These are phyloP conservation scores for Mycena latifolia DNA, from an alignment of 768 basidiomycete species.

Conservation along the genomic window DNA sequence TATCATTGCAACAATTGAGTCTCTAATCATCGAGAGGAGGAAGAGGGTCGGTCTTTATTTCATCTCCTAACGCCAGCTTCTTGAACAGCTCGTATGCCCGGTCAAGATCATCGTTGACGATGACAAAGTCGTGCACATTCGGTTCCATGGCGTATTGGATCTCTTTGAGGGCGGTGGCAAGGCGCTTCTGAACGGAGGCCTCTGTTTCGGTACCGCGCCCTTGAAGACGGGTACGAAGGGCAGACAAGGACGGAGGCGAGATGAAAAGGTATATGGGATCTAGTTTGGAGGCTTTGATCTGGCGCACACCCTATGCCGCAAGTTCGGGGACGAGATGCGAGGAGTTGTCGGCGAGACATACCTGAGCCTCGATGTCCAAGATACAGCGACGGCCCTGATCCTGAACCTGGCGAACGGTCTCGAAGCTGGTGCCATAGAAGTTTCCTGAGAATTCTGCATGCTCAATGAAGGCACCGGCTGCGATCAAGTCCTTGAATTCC, in stretches of 20 bases:
- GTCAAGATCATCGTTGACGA: conserved; percentile 93
- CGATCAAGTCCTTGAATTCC: conserved; percentile 78
- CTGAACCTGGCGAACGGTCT: conserved; percentile 78
- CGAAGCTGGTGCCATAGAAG: conserved; percentile 91
- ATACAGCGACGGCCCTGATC: conserved; percentile 85
- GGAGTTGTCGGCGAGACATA: conserved; percentile 47
- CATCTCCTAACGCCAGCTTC: conserved; percentile 74
- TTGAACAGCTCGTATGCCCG: conserved; percentile 85
- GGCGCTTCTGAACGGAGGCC: conserved; percentile 76
- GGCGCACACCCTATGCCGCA: conserved; percentile 82
- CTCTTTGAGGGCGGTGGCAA: conserved; percentile 83
- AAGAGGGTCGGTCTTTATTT: conserved; percentile 26
- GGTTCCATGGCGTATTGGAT: conserved; percentile 86
- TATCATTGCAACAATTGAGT: conserved; percentile 1
- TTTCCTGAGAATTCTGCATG: conserved; percentile 95
- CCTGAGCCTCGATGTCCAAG: conserved; percentile 97
- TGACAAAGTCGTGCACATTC: conserved; percentile 81
- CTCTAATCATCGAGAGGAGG: conserved; percentile 34
- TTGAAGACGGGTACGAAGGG: conserved; percentile 76
- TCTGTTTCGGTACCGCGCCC: conserved; percentile 89
- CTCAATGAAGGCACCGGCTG: conserved; percentile 88
- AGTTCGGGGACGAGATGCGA: conserved; percentile 32
- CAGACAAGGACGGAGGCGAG: conserved; percentile 85
- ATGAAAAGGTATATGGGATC: conserved; percentile 94
- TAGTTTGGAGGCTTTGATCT: conserved; percentile 86